Evolutionary conservation across 148 eudicot species (phyloP).

Genomic region (Polygonum aviculare): DNA sequence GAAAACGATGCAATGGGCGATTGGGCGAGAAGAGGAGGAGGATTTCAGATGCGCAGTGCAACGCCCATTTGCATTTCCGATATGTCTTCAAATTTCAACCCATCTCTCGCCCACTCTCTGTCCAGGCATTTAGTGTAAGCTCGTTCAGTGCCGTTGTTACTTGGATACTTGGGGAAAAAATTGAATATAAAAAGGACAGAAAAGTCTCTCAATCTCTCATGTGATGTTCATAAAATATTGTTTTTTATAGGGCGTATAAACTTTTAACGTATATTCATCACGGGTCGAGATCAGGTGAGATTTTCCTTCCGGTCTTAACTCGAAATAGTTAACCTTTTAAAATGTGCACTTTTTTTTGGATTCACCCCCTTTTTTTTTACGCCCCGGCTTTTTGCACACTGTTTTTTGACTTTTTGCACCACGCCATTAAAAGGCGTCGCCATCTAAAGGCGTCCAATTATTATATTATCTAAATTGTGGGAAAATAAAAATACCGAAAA

Average conservation of each 20-base stretch:
- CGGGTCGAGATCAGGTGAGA: too few relatives aligned
- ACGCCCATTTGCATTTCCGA: constrained; percentile 15
- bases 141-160: background rate
- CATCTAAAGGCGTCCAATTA: too few relatives aligned
- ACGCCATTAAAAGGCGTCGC: too few relatives aligned
- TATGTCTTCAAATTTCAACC: constrained; percentile 12
- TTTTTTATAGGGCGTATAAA: background rate
- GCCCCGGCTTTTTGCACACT: too few relatives aligned
- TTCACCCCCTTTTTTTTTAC: too few relatives aligned
- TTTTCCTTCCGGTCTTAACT: too few relatives aligned
- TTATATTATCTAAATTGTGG: too few relatives aligned
- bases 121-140: background rate
- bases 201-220: background rate
- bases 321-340: too few relatives aligned
- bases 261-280: too few relatives aligned
- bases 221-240: background rate
- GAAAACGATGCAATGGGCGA: background rate
- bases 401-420: too few relatives aligned
- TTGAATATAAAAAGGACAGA: background rate
- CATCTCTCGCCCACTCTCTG: constrained; percentile 23
- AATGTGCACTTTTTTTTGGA: too few relatives aligned
- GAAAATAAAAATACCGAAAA: too few relatives aligned
- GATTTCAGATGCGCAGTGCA: constrained; percentile 15
- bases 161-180: background rate
- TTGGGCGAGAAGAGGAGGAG: background rate